Percentiles rank a stretch among this genome's conserved stretches.
These are phyloP conservation scores for Carex parvula DNA, from an alignment of 176 grass and related monocot species.

Conservation along the genomic window DNA sequence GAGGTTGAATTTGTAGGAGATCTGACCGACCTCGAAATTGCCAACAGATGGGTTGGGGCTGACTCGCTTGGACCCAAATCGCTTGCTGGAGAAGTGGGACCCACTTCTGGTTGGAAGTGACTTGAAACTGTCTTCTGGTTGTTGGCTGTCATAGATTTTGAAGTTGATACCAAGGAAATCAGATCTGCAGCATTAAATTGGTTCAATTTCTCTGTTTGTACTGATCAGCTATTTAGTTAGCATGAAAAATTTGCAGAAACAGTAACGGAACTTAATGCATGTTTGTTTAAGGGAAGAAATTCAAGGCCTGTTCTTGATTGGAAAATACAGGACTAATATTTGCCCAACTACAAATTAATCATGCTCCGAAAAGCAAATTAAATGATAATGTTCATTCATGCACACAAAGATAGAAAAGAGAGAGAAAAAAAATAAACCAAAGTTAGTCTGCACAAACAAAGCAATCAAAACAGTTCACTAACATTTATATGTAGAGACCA, in stretches of 20 bases:
- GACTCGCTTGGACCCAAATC: conserved; percentile 73
- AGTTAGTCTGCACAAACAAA: too few relatives aligned
- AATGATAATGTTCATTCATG: neutral
- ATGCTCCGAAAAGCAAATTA: neutral
- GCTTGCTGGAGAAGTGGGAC: conserved; percentile 36
- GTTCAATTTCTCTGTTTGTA: neutral
- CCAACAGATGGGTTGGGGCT: conserved; percentile 69
- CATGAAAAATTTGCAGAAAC: neutral
- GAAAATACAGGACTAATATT: neutral
- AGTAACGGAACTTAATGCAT: neutral
- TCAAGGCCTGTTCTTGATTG: neutral
- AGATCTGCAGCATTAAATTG: conserved; percentile 41
- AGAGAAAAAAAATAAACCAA: too few relatives aligned
- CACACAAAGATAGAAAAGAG: neutral
- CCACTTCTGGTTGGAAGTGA: conserved; percentile 46
- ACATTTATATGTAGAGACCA: neutral
- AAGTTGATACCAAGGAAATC: conserved; percentile 88
- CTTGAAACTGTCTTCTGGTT: conserved; percentile 62
- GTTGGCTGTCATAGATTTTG: conserved; percentile 75
- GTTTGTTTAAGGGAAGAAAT: neutral
- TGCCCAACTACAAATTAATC: neutral
- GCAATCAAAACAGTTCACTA: neutral
- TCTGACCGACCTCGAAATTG: conserved; percentile 74
- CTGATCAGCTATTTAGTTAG: neutral
- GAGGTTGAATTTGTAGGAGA: conserved; percentile 87